These are phyloP conservation scores for Apocynum venetum DNA, from an alignment of 257 asterid genomes.

Conservation along the genomic window DNA sequence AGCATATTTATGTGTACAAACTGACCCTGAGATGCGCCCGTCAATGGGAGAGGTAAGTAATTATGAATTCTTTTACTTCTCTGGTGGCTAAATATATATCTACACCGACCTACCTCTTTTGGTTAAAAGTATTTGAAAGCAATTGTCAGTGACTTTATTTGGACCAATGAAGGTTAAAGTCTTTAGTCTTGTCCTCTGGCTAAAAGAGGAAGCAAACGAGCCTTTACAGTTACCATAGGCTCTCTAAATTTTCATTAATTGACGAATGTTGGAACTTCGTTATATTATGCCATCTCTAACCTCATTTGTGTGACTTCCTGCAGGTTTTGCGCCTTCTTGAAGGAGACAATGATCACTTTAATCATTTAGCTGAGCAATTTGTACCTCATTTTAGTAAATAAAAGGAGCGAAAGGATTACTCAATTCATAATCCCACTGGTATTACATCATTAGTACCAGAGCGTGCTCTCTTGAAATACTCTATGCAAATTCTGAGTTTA, in stretches of 20 bases:
- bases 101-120: too few species aligned
- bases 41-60: constrained; percentile 70
- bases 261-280: too few species aligned
- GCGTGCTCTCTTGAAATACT: not conserved
- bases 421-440: not conserved
- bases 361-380: constrained; percentile 53
- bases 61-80: not conserved
- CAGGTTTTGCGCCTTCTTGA: constrained; percentile 73
- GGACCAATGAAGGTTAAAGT: too few species aligned
- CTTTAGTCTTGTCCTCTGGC: too few species aligned
- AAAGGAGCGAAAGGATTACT: not conserved
- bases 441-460: not conserved
- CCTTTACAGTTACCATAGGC: too few species aligned
- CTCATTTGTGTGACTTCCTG: constrained; percentile 13
- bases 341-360: constrained; percentile 58
- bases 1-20: constrained; percentile 62
- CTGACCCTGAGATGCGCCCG: constrained; percentile 67
- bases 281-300: not conserved
- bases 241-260: too few species aligned
- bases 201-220: not conserved
- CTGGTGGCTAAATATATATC: too few species aligned
- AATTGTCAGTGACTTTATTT: too few species aligned
- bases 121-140: too few species aligned
- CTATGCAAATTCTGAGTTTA: not conserved
- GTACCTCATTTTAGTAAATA: constrained; percentile 51